Conservation (phyloP, 805 yeast species). For the Komagataella ulmi region DNA sequence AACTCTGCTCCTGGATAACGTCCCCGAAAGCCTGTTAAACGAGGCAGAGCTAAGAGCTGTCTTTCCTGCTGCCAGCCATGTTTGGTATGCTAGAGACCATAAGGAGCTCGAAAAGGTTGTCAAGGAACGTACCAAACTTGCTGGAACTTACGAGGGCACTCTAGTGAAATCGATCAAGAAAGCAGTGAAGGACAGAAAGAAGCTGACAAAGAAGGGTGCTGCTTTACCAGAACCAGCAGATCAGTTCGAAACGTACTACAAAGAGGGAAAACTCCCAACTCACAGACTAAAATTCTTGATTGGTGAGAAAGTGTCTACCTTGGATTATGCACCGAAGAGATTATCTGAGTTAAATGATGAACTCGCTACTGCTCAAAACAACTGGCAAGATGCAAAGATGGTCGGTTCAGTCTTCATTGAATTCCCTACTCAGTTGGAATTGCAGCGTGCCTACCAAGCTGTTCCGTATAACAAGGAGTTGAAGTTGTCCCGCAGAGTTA, state of each 20-base stretch:
- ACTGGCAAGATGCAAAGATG: slow-evolving; percentile 35
- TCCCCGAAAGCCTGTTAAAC: slow-evolving; percentile 33
- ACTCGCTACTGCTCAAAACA: slow-evolving; percentile 43
- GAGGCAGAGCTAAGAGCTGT: slow-evolving; percentile 39
- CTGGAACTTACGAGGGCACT: slow-evolving; percentile 51
- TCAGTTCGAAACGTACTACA: slow-evolving; percentile 48
- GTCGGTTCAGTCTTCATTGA: slow-evolving; percentile 66
- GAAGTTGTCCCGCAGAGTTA: slow-evolving; percentile 31
- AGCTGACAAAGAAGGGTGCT: slow-evolving; percentile 44
- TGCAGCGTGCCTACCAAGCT: slow-evolving; percentile 84
- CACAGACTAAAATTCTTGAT: slow-evolving; percentile 58
- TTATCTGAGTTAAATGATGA: slow-evolving; percentile 58
- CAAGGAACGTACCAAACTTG: slow-evolving; percentile 50
- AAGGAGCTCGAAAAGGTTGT: slow-evolving; percentile 39
- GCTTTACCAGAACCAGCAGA: slow-evolving; percentile 42
- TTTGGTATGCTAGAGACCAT: slow-evolving; percentile 56
- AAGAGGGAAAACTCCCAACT: slow-evolving; percentile 69
- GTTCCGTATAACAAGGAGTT: slow-evolving; percentile 38
- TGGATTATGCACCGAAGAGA: slow-evolving; percentile 55
- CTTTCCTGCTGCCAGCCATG: slow-evolving; percentile 48
- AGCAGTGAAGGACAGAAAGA: slow-evolving; percentile 41
- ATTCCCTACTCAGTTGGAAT: slow-evolving; percentile 74
- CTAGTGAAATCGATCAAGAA: slow-evolving; percentile 45
- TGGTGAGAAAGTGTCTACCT: slow-evolving; percentile 79
- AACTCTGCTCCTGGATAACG: slow-evolving; percentile 60